These are phyloP conservation scores for Ceratocystis albifundus DNA, from an alignment of 2,329 filamentous ascomycete species.

Conservation along the genomic window DNA sequence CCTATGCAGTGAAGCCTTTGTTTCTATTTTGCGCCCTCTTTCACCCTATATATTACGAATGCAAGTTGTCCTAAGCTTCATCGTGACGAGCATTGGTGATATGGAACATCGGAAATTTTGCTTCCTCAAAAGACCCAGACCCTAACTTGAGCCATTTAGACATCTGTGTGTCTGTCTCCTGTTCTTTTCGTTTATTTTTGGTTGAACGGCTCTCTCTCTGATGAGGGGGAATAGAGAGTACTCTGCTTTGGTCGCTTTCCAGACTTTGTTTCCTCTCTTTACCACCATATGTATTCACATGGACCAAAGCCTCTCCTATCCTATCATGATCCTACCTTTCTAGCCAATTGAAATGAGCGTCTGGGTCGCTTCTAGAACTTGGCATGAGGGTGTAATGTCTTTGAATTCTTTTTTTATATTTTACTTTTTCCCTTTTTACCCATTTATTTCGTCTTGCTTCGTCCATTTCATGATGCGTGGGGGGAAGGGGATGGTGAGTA, in stretches of 20 bases:
- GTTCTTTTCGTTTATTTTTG: not conserved
- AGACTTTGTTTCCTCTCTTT: not conserved
- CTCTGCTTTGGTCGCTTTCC: not conserved
- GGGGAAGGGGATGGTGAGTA: no score
- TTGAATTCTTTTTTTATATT: not conserved
- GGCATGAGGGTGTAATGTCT: not conserved
- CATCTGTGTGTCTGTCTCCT: slow-evolving; percentile 5
- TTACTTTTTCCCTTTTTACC: no score
- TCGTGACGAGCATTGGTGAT: not conserved
- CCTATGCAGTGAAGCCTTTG: not conserved
- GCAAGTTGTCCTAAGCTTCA: not conserved
- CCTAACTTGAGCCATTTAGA: not conserved
- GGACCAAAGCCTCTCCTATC: not conserved
- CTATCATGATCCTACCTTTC: not conserved
- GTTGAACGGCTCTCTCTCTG: not conserved
- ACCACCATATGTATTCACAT: not conserved
- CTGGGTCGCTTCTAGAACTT: not conserved
- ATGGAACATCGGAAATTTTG: not conserved
- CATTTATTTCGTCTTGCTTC: not conserved
- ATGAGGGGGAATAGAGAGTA: not conserved
- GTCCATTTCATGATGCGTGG: not conserved
- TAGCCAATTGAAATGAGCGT: not conserved
- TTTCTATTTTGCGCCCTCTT: not conserved
- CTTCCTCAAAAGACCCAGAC: no score
- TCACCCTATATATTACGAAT: not conserved